Evolutionary conservation across 2,329 filamentous ascomycete genomes (phyloP).

Genomic region (Dactylellina drechsleri): DNA sequence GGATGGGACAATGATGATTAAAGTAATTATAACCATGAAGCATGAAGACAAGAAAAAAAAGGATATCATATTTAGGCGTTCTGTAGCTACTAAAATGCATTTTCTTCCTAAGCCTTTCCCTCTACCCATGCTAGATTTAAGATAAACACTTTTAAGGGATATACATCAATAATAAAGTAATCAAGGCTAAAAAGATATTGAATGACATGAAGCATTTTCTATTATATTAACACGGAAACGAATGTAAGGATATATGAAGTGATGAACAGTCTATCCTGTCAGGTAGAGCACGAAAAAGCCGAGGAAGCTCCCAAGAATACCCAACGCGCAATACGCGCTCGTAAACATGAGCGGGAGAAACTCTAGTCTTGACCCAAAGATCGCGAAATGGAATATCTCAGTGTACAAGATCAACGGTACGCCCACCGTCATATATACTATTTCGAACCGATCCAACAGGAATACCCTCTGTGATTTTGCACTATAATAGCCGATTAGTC

Average conservation of each 20-base stretch:
- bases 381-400: constrained; percentile 80
- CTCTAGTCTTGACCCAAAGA: constrained; percentile 84
- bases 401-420: constrained; percentile 91
- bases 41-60: constrained; percentile 6
- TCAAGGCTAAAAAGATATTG: neutral
- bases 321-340: constrained; percentile 90
- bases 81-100: constrained; percentile 46
- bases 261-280: constrained; percentile 58
- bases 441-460: constrained; percentile 87
- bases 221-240: constrained; percentile 7
- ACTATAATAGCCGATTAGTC: constrained; percentile 2
- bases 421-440: constrained; percentile 87
- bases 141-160: constrained; percentile 4
- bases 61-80: constrained; percentile 44
- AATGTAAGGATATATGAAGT: neutral
- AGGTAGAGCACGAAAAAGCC: constrained; percentile 95
- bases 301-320: constrained; percentile 95
- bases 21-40: neutral
- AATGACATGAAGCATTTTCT: constrained; percentile 8
- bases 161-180: neutral
- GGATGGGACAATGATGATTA: constrained; percentile 73
- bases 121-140: neutral
- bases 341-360: constrained; percentile 97
- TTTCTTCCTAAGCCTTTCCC: constrained; percentile 12
- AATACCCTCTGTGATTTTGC: constrained; percentile 77